phyloP scores from a whole-genome alignment of 2,329 filamentous ascomycete genomes.

The Claviceps sp. region DNA sequence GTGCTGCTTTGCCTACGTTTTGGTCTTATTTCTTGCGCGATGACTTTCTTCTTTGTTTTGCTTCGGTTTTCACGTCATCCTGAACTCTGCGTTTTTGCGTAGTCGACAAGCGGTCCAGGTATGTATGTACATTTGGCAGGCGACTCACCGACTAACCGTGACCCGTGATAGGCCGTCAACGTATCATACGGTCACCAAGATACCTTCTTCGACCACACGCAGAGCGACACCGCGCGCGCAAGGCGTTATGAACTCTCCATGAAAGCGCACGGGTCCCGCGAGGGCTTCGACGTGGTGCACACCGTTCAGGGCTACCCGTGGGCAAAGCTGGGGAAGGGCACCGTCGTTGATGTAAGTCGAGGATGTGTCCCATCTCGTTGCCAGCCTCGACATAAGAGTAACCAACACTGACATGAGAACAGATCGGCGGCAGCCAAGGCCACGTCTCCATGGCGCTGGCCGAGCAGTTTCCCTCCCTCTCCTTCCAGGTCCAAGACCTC shows the following conservation, averaged over 20 bases:
- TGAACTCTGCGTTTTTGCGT: background rate
- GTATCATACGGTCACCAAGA: slow-evolving; percentile 13
- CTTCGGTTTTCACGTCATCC: background rate
- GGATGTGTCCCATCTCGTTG: too few species aligned
- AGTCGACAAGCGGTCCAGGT: background rate
- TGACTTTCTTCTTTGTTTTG: background rate
- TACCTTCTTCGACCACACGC: slow-evolving; percentile 16
- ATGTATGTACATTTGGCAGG: too few species aligned
- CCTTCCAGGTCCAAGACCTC: slow-evolving; percentile 38
- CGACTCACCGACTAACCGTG: background rate
- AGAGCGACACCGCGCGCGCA: slow-evolving; percentile 12
- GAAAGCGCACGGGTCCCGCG: slow-evolving; percentile 14
- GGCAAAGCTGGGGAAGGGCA: slow-evolving; percentile 11
- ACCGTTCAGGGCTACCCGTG: slow-evolving; percentile 12
- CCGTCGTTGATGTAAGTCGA: slow-evolving; percentile 14
- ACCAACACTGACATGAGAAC: background rate
- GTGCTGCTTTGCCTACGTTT: background rate
- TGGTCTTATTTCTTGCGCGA: background rate
- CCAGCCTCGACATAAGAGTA: too few species aligned
- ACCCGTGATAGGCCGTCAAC: slow-evolving; percentile 12
- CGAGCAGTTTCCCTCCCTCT: slow-evolving; percentile 11
- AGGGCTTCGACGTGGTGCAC: slow-evolving; percentile 12
- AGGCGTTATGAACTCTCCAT: slow-evolving; percentile 20
- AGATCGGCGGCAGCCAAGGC: slow-evolving; percentile 16
- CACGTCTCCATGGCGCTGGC: slow-evolving; percentile 12